Evolutionary conservation across 192 early-diverging fungal species (phyloP).

Genomic region (Spizellomyces punctatus): DNA sequence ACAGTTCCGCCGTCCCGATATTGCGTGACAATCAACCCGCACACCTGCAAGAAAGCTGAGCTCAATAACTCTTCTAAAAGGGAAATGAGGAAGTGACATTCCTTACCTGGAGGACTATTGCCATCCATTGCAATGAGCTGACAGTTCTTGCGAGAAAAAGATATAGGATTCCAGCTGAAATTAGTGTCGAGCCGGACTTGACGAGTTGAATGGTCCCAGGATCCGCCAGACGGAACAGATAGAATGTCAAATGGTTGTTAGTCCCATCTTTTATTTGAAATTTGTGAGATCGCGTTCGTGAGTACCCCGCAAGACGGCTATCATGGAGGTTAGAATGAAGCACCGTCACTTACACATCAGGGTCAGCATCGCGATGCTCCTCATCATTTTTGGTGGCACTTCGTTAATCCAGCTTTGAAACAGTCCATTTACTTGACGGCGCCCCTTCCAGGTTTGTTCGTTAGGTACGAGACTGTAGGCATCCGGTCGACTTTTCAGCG

Average conservation of each 20-base stretch:
- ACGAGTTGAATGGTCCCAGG: slow-evolving; percentile 20
- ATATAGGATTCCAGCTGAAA: background rate
- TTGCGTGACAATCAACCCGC: slow-evolving; percentile 1
- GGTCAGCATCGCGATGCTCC: too few species aligned
- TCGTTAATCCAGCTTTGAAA: too few species aligned
- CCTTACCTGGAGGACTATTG: slow-evolving; percentile 5
- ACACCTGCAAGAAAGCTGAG: background rate
- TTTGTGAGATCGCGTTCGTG: too few species aligned
- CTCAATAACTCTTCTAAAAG: background rate
- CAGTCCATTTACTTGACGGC: too few species aligned
- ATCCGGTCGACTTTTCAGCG: background rate
- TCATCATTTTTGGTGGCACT: too few species aligned
- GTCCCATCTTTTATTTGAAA: background rate
- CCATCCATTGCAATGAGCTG: slow-evolving; percentile 3
- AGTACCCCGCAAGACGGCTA: too few species aligned
- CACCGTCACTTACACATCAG: too few species aligned
- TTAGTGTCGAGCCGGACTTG: slow-evolving; percentile 13
- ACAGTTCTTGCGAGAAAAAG: background rate
- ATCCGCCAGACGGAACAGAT: background rate
- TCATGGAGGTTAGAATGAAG: too few species aligned
- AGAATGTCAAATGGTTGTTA: slow-evolving; percentile 6
- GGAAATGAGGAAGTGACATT: background rate
- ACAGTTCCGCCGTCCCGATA: background rate
- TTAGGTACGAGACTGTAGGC: background rate
- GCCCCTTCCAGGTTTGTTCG: too few species aligned